These are phyloP conservation scores for Aciculosporium take DNA, from an alignment of 2,329 filamentous ascomycete genomes.

Conservation along the genomic window DNA sequence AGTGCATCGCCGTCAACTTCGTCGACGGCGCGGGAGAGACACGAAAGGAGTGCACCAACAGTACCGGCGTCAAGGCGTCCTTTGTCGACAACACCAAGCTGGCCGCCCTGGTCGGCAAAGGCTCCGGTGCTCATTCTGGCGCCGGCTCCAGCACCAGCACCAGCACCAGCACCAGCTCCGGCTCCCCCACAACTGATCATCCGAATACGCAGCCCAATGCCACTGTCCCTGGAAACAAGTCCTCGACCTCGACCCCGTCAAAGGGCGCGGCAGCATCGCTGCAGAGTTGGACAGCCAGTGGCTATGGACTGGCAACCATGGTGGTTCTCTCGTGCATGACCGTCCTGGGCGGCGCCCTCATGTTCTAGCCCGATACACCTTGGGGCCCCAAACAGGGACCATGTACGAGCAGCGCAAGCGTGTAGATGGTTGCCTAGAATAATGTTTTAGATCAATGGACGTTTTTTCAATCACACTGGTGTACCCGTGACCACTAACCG, in stretches of 20 bases:
- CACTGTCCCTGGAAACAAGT: no score
- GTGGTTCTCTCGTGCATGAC: constrained; percentile 16
- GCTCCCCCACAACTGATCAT: no score
- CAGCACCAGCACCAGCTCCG: constrained; percentile 10
- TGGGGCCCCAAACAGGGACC: not conserved
- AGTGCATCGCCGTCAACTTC: constrained; percentile 44
- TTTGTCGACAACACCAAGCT: constrained; percentile 21
- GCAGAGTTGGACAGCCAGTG: constrained; percentile 5
- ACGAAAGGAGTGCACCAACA: constrained; percentile 22
- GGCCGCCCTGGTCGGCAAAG: constrained; percentile 17
- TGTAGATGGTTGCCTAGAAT: no score
- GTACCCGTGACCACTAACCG: no score
- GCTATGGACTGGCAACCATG: constrained; percentile 10
- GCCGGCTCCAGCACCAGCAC: constrained; percentile 4
- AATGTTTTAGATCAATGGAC: no score
- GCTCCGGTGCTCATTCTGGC: constrained; percentile 6
- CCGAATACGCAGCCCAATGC: no score
- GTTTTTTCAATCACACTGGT: no score
- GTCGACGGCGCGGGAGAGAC: constrained; percentile 25
- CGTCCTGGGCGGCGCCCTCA: constrained; percentile 15
- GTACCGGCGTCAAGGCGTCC: constrained; percentile 16
- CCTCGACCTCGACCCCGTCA: constrained; percentile 10
- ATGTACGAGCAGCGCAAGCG: not conserved
- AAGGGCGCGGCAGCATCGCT: constrained; percentile 14
- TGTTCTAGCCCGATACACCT: constrained; percentile 10